A percentile compares a stretch with the other conserved stretches of the same genome.
These are phyloP conservation scores for Elsinoe fawcettii DNA, from an alignment of 2,329 filamentous ascomycete genomes.

Conservation along the genomic window DNA sequence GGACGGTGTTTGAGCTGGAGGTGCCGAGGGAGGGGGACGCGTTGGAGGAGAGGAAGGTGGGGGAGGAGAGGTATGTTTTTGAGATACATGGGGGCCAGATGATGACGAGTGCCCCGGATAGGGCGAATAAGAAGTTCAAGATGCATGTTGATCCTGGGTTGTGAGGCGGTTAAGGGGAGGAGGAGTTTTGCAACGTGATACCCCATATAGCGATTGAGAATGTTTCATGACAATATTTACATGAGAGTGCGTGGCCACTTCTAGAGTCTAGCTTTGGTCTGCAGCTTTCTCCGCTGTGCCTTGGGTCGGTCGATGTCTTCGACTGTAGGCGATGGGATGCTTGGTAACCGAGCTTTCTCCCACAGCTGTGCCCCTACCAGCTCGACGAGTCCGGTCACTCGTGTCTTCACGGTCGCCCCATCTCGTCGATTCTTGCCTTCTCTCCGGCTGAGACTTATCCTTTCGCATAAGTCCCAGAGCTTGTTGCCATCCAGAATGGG, in stretches of 20 bases:
- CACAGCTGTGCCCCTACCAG: conserved; percentile 64
- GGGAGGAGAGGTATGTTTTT: conserved; percentile 55
- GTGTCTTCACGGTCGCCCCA: conserved; percentile 74
- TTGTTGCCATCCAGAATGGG: conserved; percentile 60
- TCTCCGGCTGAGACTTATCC: conserved; percentile 70
- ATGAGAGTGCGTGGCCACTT: background rate
- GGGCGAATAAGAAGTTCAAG: conserved; percentile 89
- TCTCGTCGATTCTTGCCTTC: conserved; percentile 97
- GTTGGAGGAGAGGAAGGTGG: conserved; percentile 19
- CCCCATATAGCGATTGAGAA: conserved; percentile 12
- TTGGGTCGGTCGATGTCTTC: conserved; percentile 5
- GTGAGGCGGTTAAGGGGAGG: conserved; percentile 38
- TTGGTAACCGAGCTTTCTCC: conserved; percentile 31
- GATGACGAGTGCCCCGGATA: conserved; percentile 69
- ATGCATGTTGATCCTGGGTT: conserved; percentile 68
- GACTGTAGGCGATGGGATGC: background rate
- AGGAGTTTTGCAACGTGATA: background rate
- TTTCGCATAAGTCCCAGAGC: conserved; percentile 86
- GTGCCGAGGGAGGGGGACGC: conserved; percentile 45
- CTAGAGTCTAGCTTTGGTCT: conserved; percentile 4
- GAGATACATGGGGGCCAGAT: conserved; percentile 86
- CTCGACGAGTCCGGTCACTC: conserved; percentile 73
- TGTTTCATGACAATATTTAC: conserved; percentile 8
- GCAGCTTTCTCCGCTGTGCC: conserved; percentile 10
- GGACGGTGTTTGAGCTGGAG: conserved; percentile 72